phyloP scores from a whole-genome alignment of 1,284 basidiomycete species.

The Boletus mariae region DNA sequence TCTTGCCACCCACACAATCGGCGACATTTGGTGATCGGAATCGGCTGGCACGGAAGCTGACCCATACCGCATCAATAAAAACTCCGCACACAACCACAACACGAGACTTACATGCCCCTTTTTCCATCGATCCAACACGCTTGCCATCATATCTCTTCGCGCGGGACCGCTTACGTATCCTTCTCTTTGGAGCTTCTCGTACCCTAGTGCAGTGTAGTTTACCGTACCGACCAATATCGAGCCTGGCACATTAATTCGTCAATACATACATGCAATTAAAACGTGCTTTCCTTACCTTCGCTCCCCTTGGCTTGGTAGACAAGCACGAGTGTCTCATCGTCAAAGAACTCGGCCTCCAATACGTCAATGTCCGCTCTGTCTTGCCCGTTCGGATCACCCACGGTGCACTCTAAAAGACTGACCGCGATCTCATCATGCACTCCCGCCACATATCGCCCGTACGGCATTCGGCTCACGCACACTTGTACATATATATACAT shows the following conservation, averaged over 20 bases:
- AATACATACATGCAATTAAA: constrained; percentile 14
- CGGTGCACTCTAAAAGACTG: constrained; percentile 49
- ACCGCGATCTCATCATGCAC: constrained; percentile 40
- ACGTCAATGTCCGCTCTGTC: constrained; percentile 42
- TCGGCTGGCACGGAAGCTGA: constrained; percentile 46
- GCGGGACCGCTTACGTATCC: constrained; percentile 49
- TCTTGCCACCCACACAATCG: constrained; percentile 47
- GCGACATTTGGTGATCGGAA: constrained; percentile 57
- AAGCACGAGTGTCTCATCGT: constrained; percentile 63
- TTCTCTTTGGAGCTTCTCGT: constrained; percentile 46
- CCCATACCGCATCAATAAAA: constrained; percentile 32
- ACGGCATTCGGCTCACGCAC: constrained; percentile 49
- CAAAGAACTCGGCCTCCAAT: constrained; percentile 71
- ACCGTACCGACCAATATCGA: constrained; percentile 55
- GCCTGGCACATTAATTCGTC: constrained; percentile 36
- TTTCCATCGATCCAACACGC: constrained; percentile 52
- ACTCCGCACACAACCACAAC: constrained; percentile 32
- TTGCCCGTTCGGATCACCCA: constrained; percentile 37
- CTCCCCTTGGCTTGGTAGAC: constrained; percentile 44
- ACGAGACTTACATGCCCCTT: constrained; percentile 47
- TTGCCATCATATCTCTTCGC: constrained; percentile 61
- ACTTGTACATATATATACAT: constrained; percentile 40
- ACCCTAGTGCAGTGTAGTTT: constrained; percentile 55
- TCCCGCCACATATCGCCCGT: constrained; percentile 38
- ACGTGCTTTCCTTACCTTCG: constrained; percentile 43